Evolutionary conservation across 768 basidiomycete genomes (phyloP).

Genomic region (Tulasnella sp.): DNA sequence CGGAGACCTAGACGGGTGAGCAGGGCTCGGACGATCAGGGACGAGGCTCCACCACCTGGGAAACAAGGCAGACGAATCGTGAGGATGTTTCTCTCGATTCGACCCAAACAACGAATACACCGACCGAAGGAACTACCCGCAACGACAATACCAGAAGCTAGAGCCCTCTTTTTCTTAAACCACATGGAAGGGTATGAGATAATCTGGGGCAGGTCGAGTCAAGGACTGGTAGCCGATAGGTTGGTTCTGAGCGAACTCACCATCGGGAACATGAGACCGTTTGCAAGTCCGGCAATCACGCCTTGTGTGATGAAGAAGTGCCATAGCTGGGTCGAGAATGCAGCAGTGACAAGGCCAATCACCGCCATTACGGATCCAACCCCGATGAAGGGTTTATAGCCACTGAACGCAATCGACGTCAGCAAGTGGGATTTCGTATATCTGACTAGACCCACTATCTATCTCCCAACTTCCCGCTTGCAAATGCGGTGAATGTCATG

Average conservation of each 20-base stretch:
- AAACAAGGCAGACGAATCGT: neutral
- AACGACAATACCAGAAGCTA: conserved; percentile 29
- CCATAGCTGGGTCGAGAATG: conserved; percentile 29
- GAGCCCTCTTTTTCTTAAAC: conserved; percentile 25
- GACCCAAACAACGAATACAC: neutral
- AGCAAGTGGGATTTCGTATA: neutral
- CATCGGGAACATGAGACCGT: conserved; percentile 26
- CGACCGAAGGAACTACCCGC: conserved; percentile 29
- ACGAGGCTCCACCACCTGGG: conserved; percentile 26
- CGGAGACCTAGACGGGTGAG: conserved; percentile 36
- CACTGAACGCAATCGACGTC: neutral
- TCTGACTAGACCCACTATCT: conserved; percentile 21
- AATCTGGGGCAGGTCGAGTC: neutral
- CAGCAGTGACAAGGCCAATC: conserved; percentile 17
- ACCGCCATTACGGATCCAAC: conserved; percentile 22
- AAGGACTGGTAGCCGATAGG: neutral
- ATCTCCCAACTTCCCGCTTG: conserved; percentile 29
- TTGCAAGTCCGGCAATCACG: conserved; percentile 16
- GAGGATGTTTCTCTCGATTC: neutral
- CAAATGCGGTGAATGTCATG: conserved; percentile 27
- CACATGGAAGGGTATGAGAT: conserved; percentile 28
- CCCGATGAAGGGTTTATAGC: conserved; percentile 28
- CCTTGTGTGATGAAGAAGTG: conserved; percentile 30
- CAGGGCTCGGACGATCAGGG: conserved; percentile 36
- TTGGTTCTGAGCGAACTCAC: neutral